A percentile compares a stretch with the other conserved stretches of the same genome.
These are phyloP conservation scores for Suhomyces emberorum DNA, from an alignment of 805 yeast species.

Conservation along the genomic window DNA sequence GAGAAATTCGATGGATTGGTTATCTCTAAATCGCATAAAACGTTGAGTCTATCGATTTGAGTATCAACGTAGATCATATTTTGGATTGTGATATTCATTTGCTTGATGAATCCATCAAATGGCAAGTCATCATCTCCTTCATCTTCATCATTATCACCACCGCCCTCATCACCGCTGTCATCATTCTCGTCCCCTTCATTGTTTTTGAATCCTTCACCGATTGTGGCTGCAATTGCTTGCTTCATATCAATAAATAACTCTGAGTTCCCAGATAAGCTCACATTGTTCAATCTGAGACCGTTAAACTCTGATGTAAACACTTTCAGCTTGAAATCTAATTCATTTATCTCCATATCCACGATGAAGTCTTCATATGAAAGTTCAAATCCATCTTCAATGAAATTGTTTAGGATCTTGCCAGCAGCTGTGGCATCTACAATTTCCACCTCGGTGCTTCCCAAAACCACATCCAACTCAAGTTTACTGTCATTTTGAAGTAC, in stretches of 20 bases:
- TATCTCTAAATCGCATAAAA: slow-evolving; percentile 29
- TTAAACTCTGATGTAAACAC: slow-evolving; percentile 3
- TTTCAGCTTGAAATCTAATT: slow-evolving; percentile 10
- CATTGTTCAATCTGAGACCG: slow-evolving; percentile 5
- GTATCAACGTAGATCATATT: slow-evolving; percentile 24
- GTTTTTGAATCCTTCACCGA: not conserved
- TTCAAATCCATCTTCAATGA: not conserved
- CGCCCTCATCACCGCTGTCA: not conserved
- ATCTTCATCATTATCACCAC: not conserved
- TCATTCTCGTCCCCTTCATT: not conserved
- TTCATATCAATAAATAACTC: not conserved
- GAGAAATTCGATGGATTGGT: slow-evolving; percentile 31
- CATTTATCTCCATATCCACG: slow-evolving; percentile 12
- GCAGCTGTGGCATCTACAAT: slow-evolving; percentile 9
- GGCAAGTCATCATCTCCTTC: not conserved
- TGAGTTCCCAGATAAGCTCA: not conserved
- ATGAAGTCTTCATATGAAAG: not conserved
- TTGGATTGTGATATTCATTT: slow-evolving; percentile 12
- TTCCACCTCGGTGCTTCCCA: slow-evolving; percentile 11
- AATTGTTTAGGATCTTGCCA: slow-evolving; percentile 14
- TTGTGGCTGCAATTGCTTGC: not conserved
- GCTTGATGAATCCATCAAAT: slow-evolving; percentile 5
- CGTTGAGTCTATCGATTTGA: slow-evolving; percentile 14
- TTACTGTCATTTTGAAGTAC: not conserved
- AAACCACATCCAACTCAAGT: not conserved